These are phyloP conservation scores for Penicillium brevicompactum DNA, from an alignment of 2,329 filamentous ascomycete genomes.

Conservation along the genomic window DNA sequence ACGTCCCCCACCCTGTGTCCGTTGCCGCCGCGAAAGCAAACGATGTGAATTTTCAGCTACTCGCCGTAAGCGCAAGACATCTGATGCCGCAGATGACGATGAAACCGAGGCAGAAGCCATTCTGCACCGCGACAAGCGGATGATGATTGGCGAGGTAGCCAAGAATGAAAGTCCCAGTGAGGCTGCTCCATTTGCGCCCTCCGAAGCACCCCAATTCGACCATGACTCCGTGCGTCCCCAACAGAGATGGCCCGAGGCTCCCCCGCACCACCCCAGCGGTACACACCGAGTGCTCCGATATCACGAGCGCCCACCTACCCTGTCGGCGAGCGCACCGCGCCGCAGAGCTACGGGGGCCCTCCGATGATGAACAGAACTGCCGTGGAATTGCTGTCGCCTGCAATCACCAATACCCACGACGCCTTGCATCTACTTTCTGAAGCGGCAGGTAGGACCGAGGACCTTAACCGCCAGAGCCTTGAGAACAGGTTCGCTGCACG, in stretches of 20 bases:
- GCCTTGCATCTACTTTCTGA: conserved; percentile 89
- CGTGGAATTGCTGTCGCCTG: conserved; percentile 60
- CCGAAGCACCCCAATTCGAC: conserved; percentile 30
- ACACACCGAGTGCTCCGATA: conserved; percentile 27
- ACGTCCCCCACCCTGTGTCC: conserved; percentile 87
- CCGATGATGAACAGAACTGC: conserved; percentile 63
- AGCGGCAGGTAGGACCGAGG: conserved; percentile 63
- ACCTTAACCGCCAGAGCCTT: conserved; percentile 51
- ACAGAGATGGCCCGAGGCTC: conserved; percentile 35
- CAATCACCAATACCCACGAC: conserved; percentile 89
- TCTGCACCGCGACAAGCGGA: conserved; percentile 52
- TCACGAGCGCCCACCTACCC: conserved; percentile 30
- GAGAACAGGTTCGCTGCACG: conserved; percentile 48
- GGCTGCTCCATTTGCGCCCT: conserved; percentile 28
- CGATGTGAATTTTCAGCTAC: conserved; percentile 97
- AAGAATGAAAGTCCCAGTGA: conserved; percentile 30
- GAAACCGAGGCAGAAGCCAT: conserved; percentile 44
- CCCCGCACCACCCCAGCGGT: conserved; percentile 29
- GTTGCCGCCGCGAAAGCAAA: conserved; percentile 92
- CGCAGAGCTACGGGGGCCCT: conserved; percentile 48
- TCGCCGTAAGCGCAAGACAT: conserved; percentile 83
- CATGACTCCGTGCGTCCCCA: conserved; percentile 24
- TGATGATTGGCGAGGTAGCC: conserved; percentile 51
- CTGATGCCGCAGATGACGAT: conserved; percentile 45
- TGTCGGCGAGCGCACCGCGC: conserved; percentile 25